phyloP scores from a whole-genome alignment of 73 alveolate species.

The Halteria grandinella region DNA sequence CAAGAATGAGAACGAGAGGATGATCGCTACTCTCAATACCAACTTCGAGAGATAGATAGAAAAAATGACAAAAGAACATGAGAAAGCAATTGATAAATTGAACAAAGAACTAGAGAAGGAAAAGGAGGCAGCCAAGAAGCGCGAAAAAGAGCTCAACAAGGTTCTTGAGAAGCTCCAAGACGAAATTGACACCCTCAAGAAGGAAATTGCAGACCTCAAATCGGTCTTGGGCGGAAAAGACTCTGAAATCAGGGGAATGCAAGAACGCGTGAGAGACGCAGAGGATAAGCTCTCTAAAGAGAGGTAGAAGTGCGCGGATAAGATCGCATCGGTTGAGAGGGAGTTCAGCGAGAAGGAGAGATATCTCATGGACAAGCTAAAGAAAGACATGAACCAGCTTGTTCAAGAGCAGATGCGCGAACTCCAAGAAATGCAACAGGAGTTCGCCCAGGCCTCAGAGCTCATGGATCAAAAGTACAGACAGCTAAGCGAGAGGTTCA shows the following conservation, averaged over 20 bases:
- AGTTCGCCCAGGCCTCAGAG: conserved; percentile 60
- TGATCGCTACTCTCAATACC: conserved; percentile 40
- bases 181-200: conserved; percentile 40
- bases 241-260: conserved; percentile 7
- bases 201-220: conserved; percentile 42
- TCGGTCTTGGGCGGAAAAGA: not conserved
- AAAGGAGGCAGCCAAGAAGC: conserved; percentile 1
- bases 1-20: conserved; percentile 23
- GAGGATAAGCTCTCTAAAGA: conserved; percentile 44
- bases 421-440: conserved; percentile 45
- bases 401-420: conserved; percentile 66
- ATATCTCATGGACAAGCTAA: conserved; percentile 45
- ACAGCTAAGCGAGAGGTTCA: conserved; percentile 51
- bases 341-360: conserved; percentile 59
- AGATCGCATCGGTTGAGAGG: not conserved
- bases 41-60: conserved; percentile 19
- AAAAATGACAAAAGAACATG: conserved; percentile 28
- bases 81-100: conserved; percentile 2
- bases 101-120: conserved; percentile 26
- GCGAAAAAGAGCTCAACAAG: conserved; percentile 41
- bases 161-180: not conserved
- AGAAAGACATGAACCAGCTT: conserved; percentile 56
- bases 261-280: conserved; percentile 47
- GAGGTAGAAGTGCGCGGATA: conserved; percentile 16
- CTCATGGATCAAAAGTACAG: conserved; percentile 72